phyloP scores from a whole-genome alignment of 208 protist genomes.

The Leptomonas seymouri region DNA sequence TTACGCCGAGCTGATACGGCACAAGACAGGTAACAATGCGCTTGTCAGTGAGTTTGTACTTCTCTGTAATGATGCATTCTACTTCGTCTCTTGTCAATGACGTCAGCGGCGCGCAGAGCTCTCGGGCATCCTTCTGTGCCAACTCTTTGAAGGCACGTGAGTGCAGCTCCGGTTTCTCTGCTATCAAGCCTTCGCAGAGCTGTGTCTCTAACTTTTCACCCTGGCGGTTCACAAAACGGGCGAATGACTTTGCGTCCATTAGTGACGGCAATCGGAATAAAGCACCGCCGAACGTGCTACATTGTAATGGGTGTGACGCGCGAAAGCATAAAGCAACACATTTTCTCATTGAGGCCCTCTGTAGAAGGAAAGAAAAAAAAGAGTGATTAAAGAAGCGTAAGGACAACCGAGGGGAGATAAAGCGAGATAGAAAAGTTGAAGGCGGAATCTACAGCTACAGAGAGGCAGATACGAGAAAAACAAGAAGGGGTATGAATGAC shows the following conservation, averaged over 20 bases:
- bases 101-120: slow-evolving; percentile 43
- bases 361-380: neutral
- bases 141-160: slow-evolving; percentile 54
- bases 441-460: neutral
- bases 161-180: slow-evolving; percentile 24
- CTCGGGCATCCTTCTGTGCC: slow-evolving; percentile 28
- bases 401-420: neutral
- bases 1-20: slow-evolving; percentile 82
- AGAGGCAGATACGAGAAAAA: too few relatives aligned
- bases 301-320: neutral
- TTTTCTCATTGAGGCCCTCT: neutral
- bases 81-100: slow-evolving; percentile 66
- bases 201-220: slow-evolving; percentile 42
- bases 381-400: neutral
- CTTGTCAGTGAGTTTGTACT: slow-evolving; percentile 64
- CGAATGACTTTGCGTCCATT: slow-evolving; percentile 74
- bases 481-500: too few relatives aligned
- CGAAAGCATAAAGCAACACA: neutral
- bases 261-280: slow-evolving; percentile 81
- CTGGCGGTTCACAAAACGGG: slow-evolving; percentile 50
- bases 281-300: neutral
- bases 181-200: slow-evolving; percentile 35
- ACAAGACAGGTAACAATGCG: slow-evolving; percentile 85
- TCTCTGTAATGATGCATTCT: slow-evolving; percentile 50
- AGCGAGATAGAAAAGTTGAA: slow-evolving; percentile 5